Percentiles rank a stretch among this genome's conserved stretches.
phyloP scores from a whole-genome alignment of 2,329 filamentous ascomycete genomes.

The Phaeosphaeriaceae sp. region DNA sequence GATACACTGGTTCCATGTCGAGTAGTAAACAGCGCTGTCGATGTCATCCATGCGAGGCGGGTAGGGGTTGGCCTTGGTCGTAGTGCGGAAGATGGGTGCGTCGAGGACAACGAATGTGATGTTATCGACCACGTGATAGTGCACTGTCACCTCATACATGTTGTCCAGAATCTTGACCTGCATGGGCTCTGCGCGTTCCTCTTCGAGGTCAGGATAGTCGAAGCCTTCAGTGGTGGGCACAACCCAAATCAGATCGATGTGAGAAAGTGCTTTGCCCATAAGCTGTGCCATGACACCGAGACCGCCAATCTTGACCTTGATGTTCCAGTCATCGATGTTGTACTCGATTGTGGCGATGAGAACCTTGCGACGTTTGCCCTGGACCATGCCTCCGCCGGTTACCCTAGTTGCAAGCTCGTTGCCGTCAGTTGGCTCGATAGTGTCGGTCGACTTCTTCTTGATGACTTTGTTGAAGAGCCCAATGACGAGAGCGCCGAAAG shows the following conservation, averaged over 20 bases:
- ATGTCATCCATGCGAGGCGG: slow-evolving; percentile 1
- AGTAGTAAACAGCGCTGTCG: background rate
- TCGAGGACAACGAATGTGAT: slow-evolving; percentile 2
- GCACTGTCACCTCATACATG: background rate
- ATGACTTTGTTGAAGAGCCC: background rate
- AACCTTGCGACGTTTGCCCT: background rate
- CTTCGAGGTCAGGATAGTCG: background rate
- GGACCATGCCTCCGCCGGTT: background rate
- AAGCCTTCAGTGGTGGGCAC: background rate
- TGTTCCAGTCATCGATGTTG: slow-evolving; percentile 2
- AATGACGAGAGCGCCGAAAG: background rate
- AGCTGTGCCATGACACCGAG: slow-evolving; percentile 1
- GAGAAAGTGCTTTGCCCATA: background rate
- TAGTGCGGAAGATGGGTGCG: slow-evolving; percentile 2
- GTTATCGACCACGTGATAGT: background rate
- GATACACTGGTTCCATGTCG: background rate
- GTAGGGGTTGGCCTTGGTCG: background rate
- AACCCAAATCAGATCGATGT: slow-evolving; percentile 1
- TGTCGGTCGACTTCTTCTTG: background rate
- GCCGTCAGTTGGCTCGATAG: background rate
- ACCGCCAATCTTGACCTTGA: slow-evolving; percentile 1
- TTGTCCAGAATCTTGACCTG: slow-evolving; percentile 1
- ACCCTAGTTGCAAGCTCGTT: background rate
- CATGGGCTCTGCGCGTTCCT: slow-evolving; percentile 1
- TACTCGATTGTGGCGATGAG: background rate